These are phyloP conservation scores for Neonectria punicea DNA, from an alignment of 2,329 filamentous ascomycete genomes.

Conservation along the genomic window DNA sequence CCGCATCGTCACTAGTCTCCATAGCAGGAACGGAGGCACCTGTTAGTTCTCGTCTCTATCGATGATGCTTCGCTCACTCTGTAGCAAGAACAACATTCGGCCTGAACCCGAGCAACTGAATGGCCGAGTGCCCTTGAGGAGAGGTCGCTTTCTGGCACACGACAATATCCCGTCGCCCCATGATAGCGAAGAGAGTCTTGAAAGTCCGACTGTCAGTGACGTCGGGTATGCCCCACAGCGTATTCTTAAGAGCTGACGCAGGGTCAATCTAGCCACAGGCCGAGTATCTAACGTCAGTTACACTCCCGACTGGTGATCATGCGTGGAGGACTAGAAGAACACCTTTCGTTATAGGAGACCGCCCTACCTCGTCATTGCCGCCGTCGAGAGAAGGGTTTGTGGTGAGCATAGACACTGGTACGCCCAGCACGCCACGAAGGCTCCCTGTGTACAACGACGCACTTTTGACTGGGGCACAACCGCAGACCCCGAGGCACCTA, in stretches of 20 bases:
- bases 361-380: not conserved
- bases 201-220: not conserved
- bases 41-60: not conserved
- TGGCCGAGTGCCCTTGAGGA: not conserved
- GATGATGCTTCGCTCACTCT: not conserved
- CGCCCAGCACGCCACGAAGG: not conserved
- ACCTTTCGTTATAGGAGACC: not conserved
- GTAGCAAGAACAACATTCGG: not conserved
- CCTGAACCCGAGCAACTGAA: not conserved
- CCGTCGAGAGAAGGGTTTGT: not conserved
- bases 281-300: not conserved
- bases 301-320: not conserved
- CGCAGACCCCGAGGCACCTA: constrained; percentile 38
- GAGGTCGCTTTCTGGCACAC: not conserved
- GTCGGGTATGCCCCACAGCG: not conserved
- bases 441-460: constrained; percentile 38
- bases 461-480: constrained; percentile 28
- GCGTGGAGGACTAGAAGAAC: not conserved
- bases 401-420: not conserved
- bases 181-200: not conserved
- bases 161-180: not conserved
- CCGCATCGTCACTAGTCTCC: not conserved
- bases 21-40: too few species aligned
- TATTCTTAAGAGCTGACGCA: not conserved
- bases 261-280: not conserved